Evolutionary conservation across 1,284 basidiomycete species (phyloP).

Genomic region (Sanghuangporus baumii): DNA sequence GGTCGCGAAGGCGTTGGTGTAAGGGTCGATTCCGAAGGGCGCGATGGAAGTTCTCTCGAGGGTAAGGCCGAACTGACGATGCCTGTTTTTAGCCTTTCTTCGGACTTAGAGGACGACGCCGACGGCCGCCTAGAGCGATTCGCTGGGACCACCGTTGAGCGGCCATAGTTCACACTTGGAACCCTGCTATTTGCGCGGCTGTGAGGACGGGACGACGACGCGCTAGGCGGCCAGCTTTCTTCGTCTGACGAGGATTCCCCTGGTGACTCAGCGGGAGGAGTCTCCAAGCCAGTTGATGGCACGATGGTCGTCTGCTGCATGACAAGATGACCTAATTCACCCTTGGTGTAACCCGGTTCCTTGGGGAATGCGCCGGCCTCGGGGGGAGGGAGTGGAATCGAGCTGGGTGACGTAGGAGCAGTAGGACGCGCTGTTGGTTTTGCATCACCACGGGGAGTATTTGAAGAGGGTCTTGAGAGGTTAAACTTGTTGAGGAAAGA

Average conservation of each 20-base stretch:
- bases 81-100: slow-evolving; percentile 2
- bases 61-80: slow-evolving; percentile 18
- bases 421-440: slow-evolving; percentile 19
- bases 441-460: slow-evolving; percentile 23
- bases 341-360: slow-evolving; percentile 48
- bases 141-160: slow-evolving; percentile 46
- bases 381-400: slow-evolving; percentile 50
- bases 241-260: slow-evolving; percentile 45
- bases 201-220: slow-evolving; percentile 55
- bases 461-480: slow-evolving; percentile 14
- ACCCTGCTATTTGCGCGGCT: slow-evolving; percentile 42
- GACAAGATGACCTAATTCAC: slow-evolving; percentile 39
- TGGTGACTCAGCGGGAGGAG: slow-evolving; percentile 37
- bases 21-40: slow-evolving; percentile 27
- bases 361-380: slow-evolving; percentile 47
- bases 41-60: slow-evolving; percentile 23
- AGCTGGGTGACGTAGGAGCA: slow-evolving; percentile 16
- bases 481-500: slow-evolving; percentile 22
- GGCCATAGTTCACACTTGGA: slow-evolving; percentile 47
- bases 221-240: slow-evolving; percentile 45
- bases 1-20: slow-evolving; percentile 34
- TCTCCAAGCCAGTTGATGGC: slow-evolving; percentile 31
- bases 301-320: slow-evolving; percentile 26
- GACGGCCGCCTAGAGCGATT: slow-evolving; percentile 28
- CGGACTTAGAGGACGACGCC: slow-evolving; percentile 9